These are phyloP conservation scores for Samsoniella hepiali DNA, from an alignment of 2,329 filamentous ascomycete species.

Conservation along the genomic window DNA sequence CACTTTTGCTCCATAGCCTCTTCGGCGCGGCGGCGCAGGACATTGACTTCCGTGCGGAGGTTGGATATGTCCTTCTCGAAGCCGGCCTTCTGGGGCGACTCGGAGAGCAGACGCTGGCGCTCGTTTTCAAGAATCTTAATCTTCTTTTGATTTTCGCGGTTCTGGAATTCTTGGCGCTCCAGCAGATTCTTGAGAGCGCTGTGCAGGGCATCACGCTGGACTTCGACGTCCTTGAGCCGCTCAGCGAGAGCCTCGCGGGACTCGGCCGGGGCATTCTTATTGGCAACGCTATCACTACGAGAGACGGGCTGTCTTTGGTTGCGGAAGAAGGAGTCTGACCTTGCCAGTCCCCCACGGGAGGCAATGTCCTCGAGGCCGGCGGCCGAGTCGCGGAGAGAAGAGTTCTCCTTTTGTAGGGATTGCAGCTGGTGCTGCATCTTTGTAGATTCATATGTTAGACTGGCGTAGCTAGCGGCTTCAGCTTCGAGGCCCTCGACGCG, in stretches of 20 bases:
- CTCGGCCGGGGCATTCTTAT: constrained; percentile 48
- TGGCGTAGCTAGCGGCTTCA: constrained; percentile 69
- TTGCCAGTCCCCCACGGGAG: constrained; percentile 48
- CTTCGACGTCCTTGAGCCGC: constrained; percentile 85
- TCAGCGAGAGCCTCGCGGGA: constrained; percentile 70
- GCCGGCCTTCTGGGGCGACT: constrained; percentile 68
- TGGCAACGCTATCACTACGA: constrained; percentile 50
- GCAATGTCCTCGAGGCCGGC: constrained; percentile 22
- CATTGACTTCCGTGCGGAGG: constrained; percentile 79
- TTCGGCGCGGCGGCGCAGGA: constrained; percentile 80
- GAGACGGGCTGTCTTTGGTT: constrained; percentile 46
- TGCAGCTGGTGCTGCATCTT: constrained; percentile 86
- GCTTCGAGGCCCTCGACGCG: constrained; percentile 75
- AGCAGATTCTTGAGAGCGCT: constrained; percentile 80
- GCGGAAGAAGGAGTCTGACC: constrained; percentile 62
- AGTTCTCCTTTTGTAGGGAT: constrained; percentile 64
- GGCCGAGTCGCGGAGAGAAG: constrained; percentile 48
- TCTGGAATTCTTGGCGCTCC: constrained; percentile 80
- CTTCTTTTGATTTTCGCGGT: constrained; percentile 77
- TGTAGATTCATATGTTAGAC: constrained; percentile 72
- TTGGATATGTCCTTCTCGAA: constrained; percentile 81
- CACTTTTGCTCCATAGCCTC: constrained; percentile 95
- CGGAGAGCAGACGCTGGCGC: constrained; percentile 67
- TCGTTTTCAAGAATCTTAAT: constrained; percentile 74
- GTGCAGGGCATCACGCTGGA: constrained; percentile 90